A percentile compares a stretch with the other conserved stretches of the same genome.
These are phyloP conservation scores for Arthrinium puccinioides DNA, from an alignment of 2,329 filamentous ascomycete genomes.

Conservation along the genomic window DNA sequence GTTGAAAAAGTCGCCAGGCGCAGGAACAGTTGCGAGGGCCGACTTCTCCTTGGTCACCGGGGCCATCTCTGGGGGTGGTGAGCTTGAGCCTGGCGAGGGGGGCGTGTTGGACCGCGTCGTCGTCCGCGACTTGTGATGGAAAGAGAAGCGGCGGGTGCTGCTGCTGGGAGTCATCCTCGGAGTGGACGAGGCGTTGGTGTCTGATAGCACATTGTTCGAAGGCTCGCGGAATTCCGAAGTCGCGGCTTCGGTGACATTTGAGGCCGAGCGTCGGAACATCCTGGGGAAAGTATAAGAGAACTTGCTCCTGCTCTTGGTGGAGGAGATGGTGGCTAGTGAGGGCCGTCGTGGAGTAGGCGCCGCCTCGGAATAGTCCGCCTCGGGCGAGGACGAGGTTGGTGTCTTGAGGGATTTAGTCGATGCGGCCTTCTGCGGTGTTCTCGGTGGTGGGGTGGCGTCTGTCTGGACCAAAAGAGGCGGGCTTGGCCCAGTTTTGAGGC, in stretches of 20 bases:
- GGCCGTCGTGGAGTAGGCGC: slow-evolving; percentile 1
- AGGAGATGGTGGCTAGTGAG: background rate
- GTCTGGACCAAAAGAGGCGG: slow-evolving; percentile 5
- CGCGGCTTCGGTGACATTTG: slow-evolving; percentile 17
- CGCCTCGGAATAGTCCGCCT: slow-evolving; percentile 2
- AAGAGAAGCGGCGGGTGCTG: slow-evolving; percentile 22
- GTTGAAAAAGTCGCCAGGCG: slow-evolving; percentile 35
- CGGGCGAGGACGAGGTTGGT: slow-evolving; percentile 3
- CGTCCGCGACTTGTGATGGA: slow-evolving; percentile 17
- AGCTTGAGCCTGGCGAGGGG: slow-evolving; percentile 26
- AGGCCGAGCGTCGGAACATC: slow-evolving; percentile 13
- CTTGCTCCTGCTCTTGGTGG: slow-evolving; percentile 1
- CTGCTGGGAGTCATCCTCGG: slow-evolving; percentile 12
- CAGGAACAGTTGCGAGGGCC: slow-evolving; percentile 26
- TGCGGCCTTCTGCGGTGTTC: slow-evolving; percentile 1
- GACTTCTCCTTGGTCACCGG: slow-evolving; percentile 16
- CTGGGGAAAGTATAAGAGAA: slow-evolving; percentile 1
- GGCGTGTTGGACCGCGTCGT: slow-evolving; percentile 24
- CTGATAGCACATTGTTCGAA: slow-evolving; percentile 14
- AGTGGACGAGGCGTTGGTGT: slow-evolving; percentile 14
- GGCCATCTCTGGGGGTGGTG: no score
- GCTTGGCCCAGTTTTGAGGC: no score
- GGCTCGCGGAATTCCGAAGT: slow-evolving; percentile 15
- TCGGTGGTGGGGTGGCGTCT: slow-evolving; percentile 5
- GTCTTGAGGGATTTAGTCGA: slow-evolving; percentile 7